phyloP scores from a whole-genome alignment of 176 grass and related monocot genomes.

The Avena atlantica region DNA sequence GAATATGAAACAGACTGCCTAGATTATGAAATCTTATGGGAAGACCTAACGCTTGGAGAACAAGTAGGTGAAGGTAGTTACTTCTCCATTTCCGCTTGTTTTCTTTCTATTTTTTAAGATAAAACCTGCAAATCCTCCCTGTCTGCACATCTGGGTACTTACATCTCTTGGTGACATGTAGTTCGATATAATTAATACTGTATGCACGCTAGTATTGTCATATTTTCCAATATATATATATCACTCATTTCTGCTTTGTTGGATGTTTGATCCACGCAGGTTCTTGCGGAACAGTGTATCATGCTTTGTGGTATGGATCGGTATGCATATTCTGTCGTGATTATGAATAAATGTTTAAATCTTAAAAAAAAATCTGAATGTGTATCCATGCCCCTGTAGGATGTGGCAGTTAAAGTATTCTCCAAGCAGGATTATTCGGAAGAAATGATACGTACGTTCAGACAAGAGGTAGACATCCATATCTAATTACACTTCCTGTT shows the following conservation, averaged over 20 bases:
- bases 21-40: slow-evolving; percentile 93
- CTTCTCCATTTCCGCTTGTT: not conserved
- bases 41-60: slow-evolving; percentile 88
- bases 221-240: slow-evolving; percentile 13
- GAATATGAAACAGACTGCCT: slow-evolving; percentile 91
- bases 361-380: slow-evolving; percentile 22
- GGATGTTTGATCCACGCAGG: slow-evolving; percentile 57
- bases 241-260: slow-evolving; percentile 24
- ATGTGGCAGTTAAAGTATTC: slow-evolving; percentile 97
- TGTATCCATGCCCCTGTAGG: slow-evolving; percentile 48
- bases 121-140: slow-evolving; percentile 8
- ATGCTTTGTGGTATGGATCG: slow-evolving; percentile 96
- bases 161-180: slow-evolving; percentile 6
- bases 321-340: slow-evolving; percentile 57
- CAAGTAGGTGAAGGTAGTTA: slow-evolving; percentile 88
- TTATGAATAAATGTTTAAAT: slow-evolving; percentile 31
- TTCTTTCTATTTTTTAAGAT: not conserved
- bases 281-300: slow-evolving; percentile 94
- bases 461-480: slow-evolving; percentile 81
- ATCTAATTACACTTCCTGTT: not conserved
- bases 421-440: slow-evolving; percentile 93
- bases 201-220: not conserved
- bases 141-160: slow-evolving; percentile 15
- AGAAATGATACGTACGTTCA: slow-evolving; percentile 83
- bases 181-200: slow-evolving; percentile 6